Evolutionary conservation across 1,284 basidiomycete species (phyloP).

Genomic region (Ganoderma sinense): DNA sequence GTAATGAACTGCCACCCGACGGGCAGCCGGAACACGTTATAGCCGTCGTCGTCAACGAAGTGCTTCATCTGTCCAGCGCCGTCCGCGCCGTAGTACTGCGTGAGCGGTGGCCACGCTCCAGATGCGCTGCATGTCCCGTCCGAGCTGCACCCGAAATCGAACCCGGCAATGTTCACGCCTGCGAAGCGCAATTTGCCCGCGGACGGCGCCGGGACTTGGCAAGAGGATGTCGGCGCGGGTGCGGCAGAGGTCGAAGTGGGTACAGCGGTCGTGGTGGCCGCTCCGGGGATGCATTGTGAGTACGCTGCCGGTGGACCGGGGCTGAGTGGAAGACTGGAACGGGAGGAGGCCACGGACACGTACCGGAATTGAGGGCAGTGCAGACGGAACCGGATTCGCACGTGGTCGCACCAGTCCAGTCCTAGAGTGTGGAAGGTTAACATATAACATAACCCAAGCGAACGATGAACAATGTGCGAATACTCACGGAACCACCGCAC

Average conservation of each 20-base stretch:
- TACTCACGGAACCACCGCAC: slow-evolving; percentile 38
- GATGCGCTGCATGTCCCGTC: slow-evolving; percentile 50
- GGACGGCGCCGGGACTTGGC: slow-evolving; percentile 25
- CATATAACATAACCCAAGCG: not conserved
- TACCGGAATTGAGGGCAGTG: slow-evolving; percentile 35
- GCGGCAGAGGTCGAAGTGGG: slow-evolving; percentile 15
- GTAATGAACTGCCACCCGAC: slow-evolving; percentile 66
- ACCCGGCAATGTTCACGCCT: slow-evolving; percentile 55
- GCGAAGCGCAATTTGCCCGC: slow-evolving; percentile 38
- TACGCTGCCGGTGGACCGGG: slow-evolving; percentile 30
- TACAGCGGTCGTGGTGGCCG: slow-evolving; percentile 24
- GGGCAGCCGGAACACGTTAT: slow-evolving; percentile 59
- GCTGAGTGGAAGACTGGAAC: not conserved
- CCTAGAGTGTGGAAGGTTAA: slow-evolving; percentile 29
- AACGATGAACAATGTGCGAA: no score
- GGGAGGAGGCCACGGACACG: slow-evolving; percentile 6
- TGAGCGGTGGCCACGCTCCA: slow-evolving; percentile 52
- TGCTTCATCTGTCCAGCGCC: slow-evolving; percentile 63
- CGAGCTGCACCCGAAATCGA: slow-evolving; percentile 54
- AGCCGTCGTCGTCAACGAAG: slow-evolving; percentile 57
- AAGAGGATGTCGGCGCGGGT: slow-evolving; percentile 20
- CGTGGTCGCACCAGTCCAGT: slow-evolving; percentile 49
- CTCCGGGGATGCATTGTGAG: slow-evolving; percentile 40
- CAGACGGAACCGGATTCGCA: slow-evolving; percentile 48
- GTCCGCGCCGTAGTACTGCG: slow-evolving; percentile 52